Percentiles rank a stretch among this genome's conserved stretches.
Conservation (phyloP, 2,329 filamentous ascomycete genomes). For the Clonostachys chloroleuca region DNA sequence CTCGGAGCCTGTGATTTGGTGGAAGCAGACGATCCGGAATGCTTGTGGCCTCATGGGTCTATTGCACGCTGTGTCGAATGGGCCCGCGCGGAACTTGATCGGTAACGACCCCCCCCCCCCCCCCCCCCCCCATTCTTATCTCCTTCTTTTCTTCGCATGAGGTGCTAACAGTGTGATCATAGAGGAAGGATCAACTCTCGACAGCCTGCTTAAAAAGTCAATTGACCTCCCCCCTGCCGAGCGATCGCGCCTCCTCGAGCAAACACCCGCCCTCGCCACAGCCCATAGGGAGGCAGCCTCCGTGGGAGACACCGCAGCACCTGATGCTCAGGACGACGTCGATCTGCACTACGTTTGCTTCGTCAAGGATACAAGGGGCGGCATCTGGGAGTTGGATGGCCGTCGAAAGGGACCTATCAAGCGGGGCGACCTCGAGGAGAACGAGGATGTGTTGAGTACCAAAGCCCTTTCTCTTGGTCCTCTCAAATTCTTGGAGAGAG, state of each 20-base stretch:
- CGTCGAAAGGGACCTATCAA: constrained; percentile 52
- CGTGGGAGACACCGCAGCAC: constrained; percentile 74
- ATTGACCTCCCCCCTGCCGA: constrained; percentile 61
- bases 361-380: constrained; percentile 67
- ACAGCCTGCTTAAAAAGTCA: constrained; percentile 64
- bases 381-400: constrained; percentile 57
- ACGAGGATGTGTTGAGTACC: constrained; percentile 71
- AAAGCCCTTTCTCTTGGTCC: constrained; percentile 69
- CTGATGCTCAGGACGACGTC: constrained; percentile 73
- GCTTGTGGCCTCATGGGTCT: constrained; percentile 89
- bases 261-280: constrained; percentile 67
- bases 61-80: constrained; percentile 78
- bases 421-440: constrained; percentile 47
- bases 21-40: constrained; percentile 90
- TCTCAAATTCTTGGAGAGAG: constrained; percentile 50
- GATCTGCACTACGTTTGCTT: constrained; percentile 97
- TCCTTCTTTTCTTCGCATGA: not conserved
- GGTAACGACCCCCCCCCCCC: constrained; percentile 20
- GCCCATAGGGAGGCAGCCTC: constrained; percentile 77
- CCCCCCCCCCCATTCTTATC: not conserved
- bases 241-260: constrained; percentile 72
- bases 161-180: not conserved
- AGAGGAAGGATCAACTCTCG: constrained; percentile 52
- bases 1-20: constrained; percentile 81
- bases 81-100: constrained; percentile 60